Evolutionary conservation across 2,329 filamentous ascomycete genomes (phyloP).

Genomic region (Sarocladium brachiariae): DNA sequence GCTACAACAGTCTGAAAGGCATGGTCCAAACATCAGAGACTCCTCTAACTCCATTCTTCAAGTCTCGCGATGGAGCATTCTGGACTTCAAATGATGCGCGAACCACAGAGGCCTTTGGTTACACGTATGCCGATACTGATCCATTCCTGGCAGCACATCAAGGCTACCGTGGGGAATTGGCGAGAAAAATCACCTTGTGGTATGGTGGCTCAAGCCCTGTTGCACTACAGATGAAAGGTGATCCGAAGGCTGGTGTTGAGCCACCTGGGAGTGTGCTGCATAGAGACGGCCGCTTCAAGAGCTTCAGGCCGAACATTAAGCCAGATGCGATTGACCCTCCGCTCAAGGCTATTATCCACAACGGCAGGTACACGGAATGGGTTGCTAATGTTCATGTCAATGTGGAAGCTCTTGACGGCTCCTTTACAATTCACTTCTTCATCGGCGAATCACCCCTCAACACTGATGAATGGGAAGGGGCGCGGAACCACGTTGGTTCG

Average conservation of each 20-base stretch:
- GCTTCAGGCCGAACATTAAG: conserved; percentile 20
- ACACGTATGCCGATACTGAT: conserved; percentile 62
- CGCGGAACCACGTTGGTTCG: conserved; percentile 53
- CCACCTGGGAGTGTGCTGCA: neutral
- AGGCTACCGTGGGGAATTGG: conserved; percentile 25
- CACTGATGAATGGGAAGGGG: conserved; percentile 40
- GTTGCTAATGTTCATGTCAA: conserved; percentile 18
- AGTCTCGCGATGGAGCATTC: conserved; percentile 48
- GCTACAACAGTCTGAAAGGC: conserved; percentile 53
- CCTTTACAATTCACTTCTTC: conserved; percentile 62
- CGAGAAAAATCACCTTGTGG: conserved; percentile 45
- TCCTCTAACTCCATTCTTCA: conserved; percentile 61
- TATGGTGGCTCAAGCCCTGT: conserved; percentile 27
- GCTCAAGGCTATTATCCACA: conserved; percentile 25
- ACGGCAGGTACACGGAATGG: conserved; percentile 30
- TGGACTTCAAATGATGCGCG: conserved; percentile 62
- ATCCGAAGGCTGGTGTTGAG: neutral
- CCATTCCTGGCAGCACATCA: conserved; percentile 17
- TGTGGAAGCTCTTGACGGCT: conserved; percentile 52
- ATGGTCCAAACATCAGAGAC: conserved; percentile 48
- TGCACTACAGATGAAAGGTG: conserved; percentile 10
- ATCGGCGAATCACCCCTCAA: conserved; percentile 46
- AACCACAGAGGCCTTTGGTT: conserved; percentile 57
- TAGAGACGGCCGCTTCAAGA: conserved; percentile 4
- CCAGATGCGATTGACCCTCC: conserved; percentile 18